Conservation (phyloP, 2,329 filamentous ascomycete genomes). For the Graphium sp. region DNA sequence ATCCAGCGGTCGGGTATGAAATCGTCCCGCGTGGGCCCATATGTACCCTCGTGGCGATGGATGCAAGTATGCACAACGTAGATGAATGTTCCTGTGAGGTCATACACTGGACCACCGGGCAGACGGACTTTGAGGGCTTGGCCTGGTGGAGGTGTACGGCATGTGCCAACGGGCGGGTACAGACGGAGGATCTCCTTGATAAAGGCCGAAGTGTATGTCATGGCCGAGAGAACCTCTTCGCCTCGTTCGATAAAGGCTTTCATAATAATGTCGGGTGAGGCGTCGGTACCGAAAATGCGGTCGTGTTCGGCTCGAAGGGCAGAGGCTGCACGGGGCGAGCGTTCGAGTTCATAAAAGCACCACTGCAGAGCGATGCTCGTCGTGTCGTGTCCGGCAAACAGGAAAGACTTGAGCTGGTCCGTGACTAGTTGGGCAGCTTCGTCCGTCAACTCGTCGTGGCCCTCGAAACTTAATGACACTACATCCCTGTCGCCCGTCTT, state of each 20-base stretch:
- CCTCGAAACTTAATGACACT: constrained; percentile 15
- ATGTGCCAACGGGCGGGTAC: constrained; percentile 15
- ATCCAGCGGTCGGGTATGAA: constrained; percentile 23
- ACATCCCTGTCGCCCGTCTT: constrained; percentile 12
- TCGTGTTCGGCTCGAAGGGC: constrained; percentile 17
- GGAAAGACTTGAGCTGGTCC: constrained; percentile 19
- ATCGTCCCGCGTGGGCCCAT: constrained; percentile 15
- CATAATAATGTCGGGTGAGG: constrained; percentile 6
- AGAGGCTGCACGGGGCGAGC: constrained; percentile 11
- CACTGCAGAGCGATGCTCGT: constrained; percentile 18
- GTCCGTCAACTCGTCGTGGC: constrained; percentile 10
- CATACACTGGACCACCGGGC: constrained; percentile 10
- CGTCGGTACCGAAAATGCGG: constrained; percentile 14
- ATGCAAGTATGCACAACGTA: constrained; percentile 16
- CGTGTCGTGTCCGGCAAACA: constrained; percentile 24
- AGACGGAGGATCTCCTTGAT: constrained; percentile 19
- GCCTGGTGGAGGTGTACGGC: constrained; percentile 11
- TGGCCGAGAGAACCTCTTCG: constrained; percentile 13
- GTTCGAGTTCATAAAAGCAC: constrained; percentile 18
- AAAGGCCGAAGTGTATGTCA: constrained; percentile 18
- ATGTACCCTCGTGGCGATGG: constrained; percentile 16
- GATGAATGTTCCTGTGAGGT: constrained; percentile 16
- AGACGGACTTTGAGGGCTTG: constrained; percentile 13
- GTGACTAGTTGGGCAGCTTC: constrained; percentile 13
- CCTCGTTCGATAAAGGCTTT: constrained; percentile 7